Conservation (phyloP, 768 basidiomycete species). For the Tremella yokohamensis region DNA sequence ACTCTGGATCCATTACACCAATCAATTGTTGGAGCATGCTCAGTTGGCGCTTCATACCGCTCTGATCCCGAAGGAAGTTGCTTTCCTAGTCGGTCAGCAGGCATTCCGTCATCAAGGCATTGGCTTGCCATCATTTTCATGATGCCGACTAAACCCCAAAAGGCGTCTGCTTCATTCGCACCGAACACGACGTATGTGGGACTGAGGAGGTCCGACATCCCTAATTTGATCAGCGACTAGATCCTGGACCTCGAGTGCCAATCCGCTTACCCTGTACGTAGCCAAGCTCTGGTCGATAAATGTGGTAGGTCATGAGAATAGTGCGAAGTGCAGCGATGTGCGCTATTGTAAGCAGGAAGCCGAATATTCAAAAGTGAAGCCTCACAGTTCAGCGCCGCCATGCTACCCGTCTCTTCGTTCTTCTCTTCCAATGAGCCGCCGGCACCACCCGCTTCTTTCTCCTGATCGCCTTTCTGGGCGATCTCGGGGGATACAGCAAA, state of each 20-base stretch:
- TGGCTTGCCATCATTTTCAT: conserved; percentile 87
- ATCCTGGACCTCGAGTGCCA: neutral
- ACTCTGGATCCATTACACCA: conserved; percentile 88
- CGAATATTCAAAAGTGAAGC: neutral
- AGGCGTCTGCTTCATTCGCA: conserved; percentile 82
- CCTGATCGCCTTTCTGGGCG: conserved; percentile 50
- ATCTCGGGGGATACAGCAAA: conserved; percentile 58
- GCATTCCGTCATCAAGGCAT: neutral
- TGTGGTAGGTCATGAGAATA: conserved; percentile 69
- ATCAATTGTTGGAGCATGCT: conserved; percentile 85
- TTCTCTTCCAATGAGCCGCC: conserved; percentile 25
- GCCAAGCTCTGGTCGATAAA: conserved; percentile 57
- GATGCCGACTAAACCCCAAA: conserved; percentile 92
- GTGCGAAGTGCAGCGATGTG: conserved; percentile 84
- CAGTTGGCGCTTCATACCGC: conserved; percentile 94
- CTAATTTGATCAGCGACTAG: conserved; percentile 7
- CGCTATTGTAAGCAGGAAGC: conserved; percentile 31
- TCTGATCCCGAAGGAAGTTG: conserved; percentile 94
- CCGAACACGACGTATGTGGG: conserved; percentile 89
- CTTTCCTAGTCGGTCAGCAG: conserved; percentile 62
- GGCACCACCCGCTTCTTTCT: conserved; percentile 57
- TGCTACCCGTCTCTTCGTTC: conserved; percentile 45
- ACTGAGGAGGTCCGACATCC: conserved; percentile 94
- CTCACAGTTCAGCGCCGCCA: conserved; percentile 47
- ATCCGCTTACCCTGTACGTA: conserved; percentile 72